Base-by-base conservation (phyloP, 2,329 filamentous ascomycete species). In the Aspergillus puulaauensis region DNA sequence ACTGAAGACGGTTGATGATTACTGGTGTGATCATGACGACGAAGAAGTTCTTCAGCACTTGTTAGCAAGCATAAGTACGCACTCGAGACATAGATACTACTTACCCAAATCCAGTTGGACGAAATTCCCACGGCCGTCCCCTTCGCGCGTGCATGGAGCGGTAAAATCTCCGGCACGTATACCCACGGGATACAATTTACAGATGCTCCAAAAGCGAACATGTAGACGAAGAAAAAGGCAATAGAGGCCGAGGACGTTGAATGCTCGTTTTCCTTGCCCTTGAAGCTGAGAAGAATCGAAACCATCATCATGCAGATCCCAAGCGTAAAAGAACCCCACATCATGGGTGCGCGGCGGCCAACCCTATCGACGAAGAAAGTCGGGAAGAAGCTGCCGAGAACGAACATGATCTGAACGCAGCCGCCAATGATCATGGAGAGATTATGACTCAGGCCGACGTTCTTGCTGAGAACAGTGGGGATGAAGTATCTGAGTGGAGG, bases 161-260 rank as follows among this genome's bases (percentile, higher is more conserved):
- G 80, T 2, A 82, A 63, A 35, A 83, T 81, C 59, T 83, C 79
- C 0, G 79, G 77, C 0, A 79, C 77, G 58, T 79, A 80, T 1
- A 79, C 76, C 80, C 80, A 82, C 0, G 80, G 79, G 8, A 82
- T 77, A 45, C 75, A 78, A 55, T 80, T 81, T 4, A 76, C 74
- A 3, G 74, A 75, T 5, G 75, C 75, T 3, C 77, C 78, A 52
- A 76, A 77, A 19, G 75, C 72, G 6, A 77, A 64, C 74, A 77
- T 77, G 54, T 72, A 75, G 51, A 71, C 31, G 67, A 82, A 81
- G 68, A 81, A 81, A 64, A 82, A 81, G 0, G 79, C 73, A 8
- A 82, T 75, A 19, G 77, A 78, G 0, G 79, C 80, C 3, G 75
- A 75, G 0, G 77, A 71, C 3, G 79, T 81, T 0, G 52, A 44